Conservation (phyloP, 345 rosid species). For the Moringa oleifera region DNA sequence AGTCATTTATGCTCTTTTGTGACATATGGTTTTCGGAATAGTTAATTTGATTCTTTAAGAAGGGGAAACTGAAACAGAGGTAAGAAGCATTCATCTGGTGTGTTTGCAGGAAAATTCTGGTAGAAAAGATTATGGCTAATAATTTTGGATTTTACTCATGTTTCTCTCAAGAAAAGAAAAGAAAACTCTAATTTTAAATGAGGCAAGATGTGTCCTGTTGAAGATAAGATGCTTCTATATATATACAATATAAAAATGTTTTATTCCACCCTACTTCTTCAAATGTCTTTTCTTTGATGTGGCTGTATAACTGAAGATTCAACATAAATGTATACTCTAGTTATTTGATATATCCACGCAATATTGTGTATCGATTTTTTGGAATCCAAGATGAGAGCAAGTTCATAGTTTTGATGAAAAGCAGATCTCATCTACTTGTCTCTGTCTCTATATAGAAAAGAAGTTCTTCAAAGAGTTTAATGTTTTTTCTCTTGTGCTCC, state of each 20-base stretch:
- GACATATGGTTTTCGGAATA: too few relatives aligned
- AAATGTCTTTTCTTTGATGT: not conserved
- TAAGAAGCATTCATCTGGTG: not conserved
- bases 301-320: not conserved
- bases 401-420: not conserved
- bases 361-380: not conserved
- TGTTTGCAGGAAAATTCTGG: not conserved
- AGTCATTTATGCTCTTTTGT: too few relatives aligned
- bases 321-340: not conserved
- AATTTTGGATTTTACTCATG: too few relatives aligned
- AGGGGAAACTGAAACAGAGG: too few relatives aligned
- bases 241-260: too few relatives aligned
- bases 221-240: not conserved
- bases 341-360: not conserved
- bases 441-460: too few relatives aligned
- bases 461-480: not conserved
- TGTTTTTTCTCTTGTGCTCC: not conserved
- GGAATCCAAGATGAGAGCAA: not conserved
- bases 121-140: not conserved
- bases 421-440: not conserved
- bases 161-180: not conserved
- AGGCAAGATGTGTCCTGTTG: not conserved
- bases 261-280: too few relatives aligned
- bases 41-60: too few relatives aligned
- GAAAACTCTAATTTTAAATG: not conserved